Conservation (phyloP, 2,329 filamentous ascomycete species). For the Talaromyces sp. region DNA sequence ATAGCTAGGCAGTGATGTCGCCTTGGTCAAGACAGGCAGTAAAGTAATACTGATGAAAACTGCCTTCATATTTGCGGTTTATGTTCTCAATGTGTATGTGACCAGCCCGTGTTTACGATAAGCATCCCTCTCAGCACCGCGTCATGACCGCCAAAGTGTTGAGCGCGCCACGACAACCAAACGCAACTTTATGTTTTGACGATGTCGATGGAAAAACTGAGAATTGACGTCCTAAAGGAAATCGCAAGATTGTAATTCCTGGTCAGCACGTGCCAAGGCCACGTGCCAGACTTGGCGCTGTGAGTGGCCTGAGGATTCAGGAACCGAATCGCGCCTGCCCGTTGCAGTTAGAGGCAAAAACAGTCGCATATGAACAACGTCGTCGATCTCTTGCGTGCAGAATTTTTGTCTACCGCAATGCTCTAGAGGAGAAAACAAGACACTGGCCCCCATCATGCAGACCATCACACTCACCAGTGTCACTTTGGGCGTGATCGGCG, state of each 20-base stretch:
- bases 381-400: not conserved
- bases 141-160: not conserved
- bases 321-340: not conserved
- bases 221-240: not conserved
- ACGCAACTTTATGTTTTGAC: not conserved
- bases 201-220: not conserved
- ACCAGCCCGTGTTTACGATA: too few relatives aligned
- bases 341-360: not conserved
- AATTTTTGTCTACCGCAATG: not conserved
- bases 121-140: not conserved
- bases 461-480: not conserved
- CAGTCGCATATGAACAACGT: not conserved
- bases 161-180: not conserved
- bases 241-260: not conserved
- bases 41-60: not conserved
- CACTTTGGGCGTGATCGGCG: not conserved
- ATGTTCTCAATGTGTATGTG: too few relatives aligned
- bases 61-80: not conserved
- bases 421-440: not conserved
- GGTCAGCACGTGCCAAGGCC: not conserved
- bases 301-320: not conserved
- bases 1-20: conserved; percentile 18
- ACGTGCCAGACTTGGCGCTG: not conserved
- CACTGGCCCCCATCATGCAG: not conserved
- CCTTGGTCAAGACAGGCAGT: not conserved